Evolutionary conservation across 352 stramenopile genomes (phyloP).

Genomic region (Pythium dissimile): DNA sequence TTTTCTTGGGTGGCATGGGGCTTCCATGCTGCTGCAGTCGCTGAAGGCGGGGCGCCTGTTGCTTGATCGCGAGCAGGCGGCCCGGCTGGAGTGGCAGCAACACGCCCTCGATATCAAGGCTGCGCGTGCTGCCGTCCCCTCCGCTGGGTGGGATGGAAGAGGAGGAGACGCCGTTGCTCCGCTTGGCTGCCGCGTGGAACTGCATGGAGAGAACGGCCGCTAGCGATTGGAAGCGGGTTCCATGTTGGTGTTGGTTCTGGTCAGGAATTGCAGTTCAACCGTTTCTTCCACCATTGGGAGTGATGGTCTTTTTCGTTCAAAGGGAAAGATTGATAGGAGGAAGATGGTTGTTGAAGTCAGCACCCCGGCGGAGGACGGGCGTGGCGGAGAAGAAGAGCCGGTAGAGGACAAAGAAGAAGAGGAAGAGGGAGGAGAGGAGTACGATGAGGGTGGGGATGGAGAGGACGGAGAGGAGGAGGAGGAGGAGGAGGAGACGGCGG

Average conservation of each 20-base stretch:
- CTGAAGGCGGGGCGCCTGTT: background rate
- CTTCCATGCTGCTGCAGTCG: conserved; percentile 8
- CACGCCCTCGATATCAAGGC: conserved; percentile 4
- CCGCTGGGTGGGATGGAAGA: background rate
- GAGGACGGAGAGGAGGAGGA: conserved; percentile 24
- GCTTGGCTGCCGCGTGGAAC: conserved; percentile 1
- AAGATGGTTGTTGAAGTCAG: conserved; percentile 11
- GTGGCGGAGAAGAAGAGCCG: background rate
- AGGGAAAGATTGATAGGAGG: background rate
- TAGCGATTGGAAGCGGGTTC: too few relatives aligned
- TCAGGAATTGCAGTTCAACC: too few relatives aligned
- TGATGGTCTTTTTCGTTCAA: conserved; percentile 11
- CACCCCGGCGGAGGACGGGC: background rate
- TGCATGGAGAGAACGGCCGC: too few relatives aligned
- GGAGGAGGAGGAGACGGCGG: conserved; percentile 18
- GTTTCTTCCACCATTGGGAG: background rate
- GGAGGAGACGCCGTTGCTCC: background rate
- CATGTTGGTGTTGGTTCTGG: too few relatives aligned
- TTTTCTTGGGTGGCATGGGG: background rate
- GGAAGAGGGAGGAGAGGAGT: conserved; percentile 21
- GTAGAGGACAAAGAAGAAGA: conserved; percentile 20
- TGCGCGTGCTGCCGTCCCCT: background rate
- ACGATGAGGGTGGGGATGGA: conserved; percentile 19
- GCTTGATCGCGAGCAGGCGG: conserved; percentile 12
- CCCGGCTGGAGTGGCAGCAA: conserved; percentile 10